Evolutionary conservation across 1,139 yeast species (phyloP), one percentile per base, ranked within the genome.

Genomic region (Pichia sp.): DNA sequence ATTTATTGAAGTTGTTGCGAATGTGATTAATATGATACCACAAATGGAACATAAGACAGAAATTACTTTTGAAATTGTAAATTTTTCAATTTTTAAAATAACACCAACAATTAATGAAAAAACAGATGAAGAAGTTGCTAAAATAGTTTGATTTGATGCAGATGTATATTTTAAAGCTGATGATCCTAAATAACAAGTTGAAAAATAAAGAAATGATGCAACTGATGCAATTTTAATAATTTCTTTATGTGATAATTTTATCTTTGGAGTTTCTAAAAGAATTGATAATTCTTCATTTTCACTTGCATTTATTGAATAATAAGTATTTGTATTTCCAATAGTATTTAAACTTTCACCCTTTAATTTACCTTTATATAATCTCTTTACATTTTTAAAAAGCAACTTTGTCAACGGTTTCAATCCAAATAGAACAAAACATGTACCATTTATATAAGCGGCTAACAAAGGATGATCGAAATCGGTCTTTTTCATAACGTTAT

Each of bases 61-160:
- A 3, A 65, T 36, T 1, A 69, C 43, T 48, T 75, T 75, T 37
- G 64, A 63, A n/a, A 60, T 2, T 9, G 74, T 59, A 45, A 74
- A 64, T 14, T 52, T 53, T 46, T 75, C 80, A 18, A 71, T 66
- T 20, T 62, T 62, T 22, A 66, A 53, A 10, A 59, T 31, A 1
- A 59, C 62, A 0, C 79, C 76, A 18, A 73, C 59, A 10, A 73
- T 50, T 28, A 75, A 59, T 0, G 79, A 71, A 53, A 74, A 75
- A 4, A 73, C 64, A 5, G 79, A 70, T 1, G 78, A 68, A 0
- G 77, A 67, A 7, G 78, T 68, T 4, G 77, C 67, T 24, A 75
- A 54, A 4, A 74, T 72, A 0, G 78, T 72, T 51, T 68, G 74
- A 49, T 72, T 73, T 20, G 78, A 70, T 0, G 79, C 78, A 5